Evolutionary conservation across 208 protist species (phyloP), one percentile per base, ranked within the genome.

Genomic region (Herpetomonas tarakana): DNA sequence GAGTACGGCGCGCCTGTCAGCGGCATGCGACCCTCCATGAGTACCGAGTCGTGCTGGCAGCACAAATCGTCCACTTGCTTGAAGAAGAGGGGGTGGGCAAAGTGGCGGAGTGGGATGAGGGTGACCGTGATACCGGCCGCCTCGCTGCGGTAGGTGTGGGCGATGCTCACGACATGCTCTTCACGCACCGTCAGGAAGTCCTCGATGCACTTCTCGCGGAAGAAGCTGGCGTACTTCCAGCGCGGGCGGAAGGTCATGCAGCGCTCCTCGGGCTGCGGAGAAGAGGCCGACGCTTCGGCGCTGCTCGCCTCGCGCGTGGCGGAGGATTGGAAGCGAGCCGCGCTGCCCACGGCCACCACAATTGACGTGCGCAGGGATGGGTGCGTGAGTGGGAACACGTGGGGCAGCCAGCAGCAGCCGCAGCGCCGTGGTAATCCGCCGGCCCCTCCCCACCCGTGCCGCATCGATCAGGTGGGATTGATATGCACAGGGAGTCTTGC

Each of bases 11-110:
- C 78, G 3, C 78, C 71, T 3, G 56, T 65, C 30, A 88, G 58
- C 56, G 88, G 84, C 28, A 54, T 74, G 38, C 88, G 88, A 7
- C 88, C 88, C 73, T 94, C 88, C 83, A 94, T 88, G 39, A 94
- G 60, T 45, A 94, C 88, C 18, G 84, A 92, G 18, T 89, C 72
- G 62, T 94, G 84, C 62, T 94, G 88, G 22, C 67, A 54, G 65
- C 88, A 94, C 11, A 94, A 50, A 16, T 54, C 62, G 47, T 94
- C 88, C 25, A 91, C 88, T 67, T 94, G 88, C 27, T 62, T 26
- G 67, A 90, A 94, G 66, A 94, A 94, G 16, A 77, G 56, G 11
- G 88, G 88, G 50, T 94, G 88, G 2, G 88, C 88, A 39, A 92
- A 81, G 69, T 94, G 88, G 0, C 74, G 70, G 4, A 94, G 68